phyloP scores from a whole-genome alignment of 2,329 filamentous ascomycete genomes.

The Berkeleyomyces rouxiae region DNA sequence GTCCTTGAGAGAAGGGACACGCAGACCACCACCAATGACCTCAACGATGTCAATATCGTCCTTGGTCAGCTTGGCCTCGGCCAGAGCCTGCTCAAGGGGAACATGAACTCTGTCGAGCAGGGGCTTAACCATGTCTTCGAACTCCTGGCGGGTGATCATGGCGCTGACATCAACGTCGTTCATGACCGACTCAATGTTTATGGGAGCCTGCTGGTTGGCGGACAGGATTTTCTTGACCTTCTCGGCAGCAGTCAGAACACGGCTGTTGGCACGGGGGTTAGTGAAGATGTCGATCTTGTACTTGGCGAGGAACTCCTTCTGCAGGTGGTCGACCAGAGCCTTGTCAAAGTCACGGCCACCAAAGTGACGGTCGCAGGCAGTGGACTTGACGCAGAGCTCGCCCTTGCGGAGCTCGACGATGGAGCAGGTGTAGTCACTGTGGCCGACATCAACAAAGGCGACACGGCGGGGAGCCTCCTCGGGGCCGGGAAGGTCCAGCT shows the following conservation, averaged over 20 bases:
- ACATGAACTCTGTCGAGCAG: slow-evolving; percentile 54
- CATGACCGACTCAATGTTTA: slow-evolving; percentile 98
- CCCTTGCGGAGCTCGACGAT: slow-evolving; percentile 96
- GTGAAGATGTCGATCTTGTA: slow-evolving; percentile 91
- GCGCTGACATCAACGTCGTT: slow-evolving; percentile 84
- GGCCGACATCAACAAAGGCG: slow-evolving; percentile 83
- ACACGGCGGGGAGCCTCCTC: slow-evolving; percentile 90
- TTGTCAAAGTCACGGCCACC: slow-evolving; percentile 96
- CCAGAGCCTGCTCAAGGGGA: slow-evolving; percentile 78
- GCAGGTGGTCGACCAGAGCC: slow-evolving; percentile 85
- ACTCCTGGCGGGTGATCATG: slow-evolving; percentile 84
- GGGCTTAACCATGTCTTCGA: slow-evolving; percentile 79
- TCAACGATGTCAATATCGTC: slow-evolving; percentile 91
- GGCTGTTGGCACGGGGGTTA: slow-evolving; percentile 77
- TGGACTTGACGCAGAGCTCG: slow-evolving; percentile 84
- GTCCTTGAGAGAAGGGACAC: slow-evolving; percentile 85
- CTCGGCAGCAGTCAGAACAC: slow-evolving; percentile 77
- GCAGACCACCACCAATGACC: slow-evolving; percentile 85
- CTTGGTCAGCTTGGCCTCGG: slow-evolving; percentile 77
- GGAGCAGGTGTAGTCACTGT: slow-evolving; percentile 89
- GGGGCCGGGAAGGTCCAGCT: slow-evolving; percentile 71
- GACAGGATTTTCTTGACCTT: slow-evolving; percentile 98
- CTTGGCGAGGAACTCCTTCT: slow-evolving; percentile 90
- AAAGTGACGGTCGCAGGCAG: slow-evolving; percentile 86
- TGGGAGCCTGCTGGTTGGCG: slow-evolving; percentile 76